Conservation (phyloP, 345 rosid species). For the Eucalyptus sp. region DNA sequence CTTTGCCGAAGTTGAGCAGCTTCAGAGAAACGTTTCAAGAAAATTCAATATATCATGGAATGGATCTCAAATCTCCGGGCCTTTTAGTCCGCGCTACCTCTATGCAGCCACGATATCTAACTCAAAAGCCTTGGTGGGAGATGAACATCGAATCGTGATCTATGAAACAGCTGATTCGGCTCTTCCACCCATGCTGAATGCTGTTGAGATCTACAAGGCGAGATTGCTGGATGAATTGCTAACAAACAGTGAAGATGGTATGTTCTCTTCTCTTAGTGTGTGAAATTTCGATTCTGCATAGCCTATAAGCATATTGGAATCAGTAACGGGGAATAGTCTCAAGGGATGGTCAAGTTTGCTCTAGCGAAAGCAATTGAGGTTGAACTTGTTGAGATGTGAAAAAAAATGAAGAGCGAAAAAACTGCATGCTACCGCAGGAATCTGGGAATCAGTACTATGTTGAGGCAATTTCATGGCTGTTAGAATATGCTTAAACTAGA, state of each 20-base stretch:
- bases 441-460: background rate
- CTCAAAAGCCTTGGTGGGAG: slow-evolving; percentile 2
- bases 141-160: slow-evolving; percentile 7
- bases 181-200: slow-evolving; percentile 33
- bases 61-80: too few species aligned
- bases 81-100: too few species aligned
- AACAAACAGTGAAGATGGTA: slow-evolving; percentile 29
- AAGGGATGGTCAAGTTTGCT: background rate
- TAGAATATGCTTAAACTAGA: background rate
- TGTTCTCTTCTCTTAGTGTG: background rate
- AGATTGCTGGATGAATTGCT: slow-evolving; percentile 3
- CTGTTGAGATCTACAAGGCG: slow-evolving; percentile 24
- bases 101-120: background rate
- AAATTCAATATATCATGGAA: too few species aligned
- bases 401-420: background rate
- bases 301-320: background rate
- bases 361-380: background rate
- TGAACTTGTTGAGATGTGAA: background rate
- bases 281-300: background rate
- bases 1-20: too few species aligned
- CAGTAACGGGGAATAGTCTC: background rate
- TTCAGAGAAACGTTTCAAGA: too few species aligned
- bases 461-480: background rate
- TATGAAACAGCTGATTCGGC: slow-evolving; percentile 11
- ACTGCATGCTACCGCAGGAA: background rate